Evolutionary conservation across 805 yeast species (phyloP).

Genomic region (Kluyveromyces starmeri): DNA sequence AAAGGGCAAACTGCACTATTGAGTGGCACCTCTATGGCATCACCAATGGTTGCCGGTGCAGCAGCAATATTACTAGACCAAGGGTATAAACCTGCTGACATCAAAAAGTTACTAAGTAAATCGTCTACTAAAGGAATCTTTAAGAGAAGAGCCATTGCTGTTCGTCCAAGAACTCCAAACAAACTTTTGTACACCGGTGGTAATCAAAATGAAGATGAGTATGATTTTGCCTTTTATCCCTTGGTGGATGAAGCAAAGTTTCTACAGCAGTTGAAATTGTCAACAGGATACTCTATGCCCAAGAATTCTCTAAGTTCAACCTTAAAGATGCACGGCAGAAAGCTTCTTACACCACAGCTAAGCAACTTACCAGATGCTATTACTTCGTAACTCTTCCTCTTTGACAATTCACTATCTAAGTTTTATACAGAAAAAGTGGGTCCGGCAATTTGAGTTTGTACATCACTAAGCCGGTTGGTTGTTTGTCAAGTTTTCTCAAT

Average conservation of each 20-base stretch:
- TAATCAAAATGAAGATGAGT: constrained; percentile 25
- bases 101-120: constrained; percentile 36
- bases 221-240: constrained; percentile 21
- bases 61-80: constrained; percentile 45
- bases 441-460: too few relatives aligned
- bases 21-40: constrained; percentile 78
- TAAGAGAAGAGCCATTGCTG: constrained; percentile 35
- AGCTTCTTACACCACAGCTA: background rate
- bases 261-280: constrained; percentile 12
- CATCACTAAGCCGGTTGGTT: too few relatives aligned
- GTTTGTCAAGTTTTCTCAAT: too few relatives aligned
- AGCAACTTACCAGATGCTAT: too few relatives aligned
- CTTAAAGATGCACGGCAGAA: background rate
- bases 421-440: too few relatives aligned
- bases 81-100: constrained; percentile 37
- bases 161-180: constrained; percentile 54
- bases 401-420: too few relatives aligned
- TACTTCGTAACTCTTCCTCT: too few relatives aligned
- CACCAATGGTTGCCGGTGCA: constrained; percentile 66
- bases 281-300: background rate
- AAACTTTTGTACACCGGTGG: constrained; percentile 37
- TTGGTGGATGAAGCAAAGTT: constrained; percentile 16
- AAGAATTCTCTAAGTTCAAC: background rate
- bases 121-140: constrained; percentile 42
- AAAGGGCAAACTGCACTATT: constrained; percentile 14